phyloP scores from a whole-genome alignment of 495 filamentous ascomycete species.

The Penicillium subrubescens region DNA sequence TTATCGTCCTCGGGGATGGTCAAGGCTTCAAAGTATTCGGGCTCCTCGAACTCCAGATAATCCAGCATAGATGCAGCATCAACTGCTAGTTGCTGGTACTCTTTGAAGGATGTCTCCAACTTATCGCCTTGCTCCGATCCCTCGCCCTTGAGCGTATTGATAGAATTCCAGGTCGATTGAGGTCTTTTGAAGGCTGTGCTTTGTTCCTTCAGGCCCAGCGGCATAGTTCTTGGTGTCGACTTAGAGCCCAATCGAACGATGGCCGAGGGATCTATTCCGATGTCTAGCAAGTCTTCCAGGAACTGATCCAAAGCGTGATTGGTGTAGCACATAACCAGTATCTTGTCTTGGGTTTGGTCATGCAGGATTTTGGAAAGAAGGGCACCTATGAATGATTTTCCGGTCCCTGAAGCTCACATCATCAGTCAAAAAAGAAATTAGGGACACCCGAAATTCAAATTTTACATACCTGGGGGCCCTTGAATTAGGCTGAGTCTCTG shows the following conservation, averaged over 20 bases:
- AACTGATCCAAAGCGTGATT: no score
- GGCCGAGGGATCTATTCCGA: background rate
- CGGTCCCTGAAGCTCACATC: no score
- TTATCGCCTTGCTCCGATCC: constrained; percentile 15
- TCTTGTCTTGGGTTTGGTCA: no score
- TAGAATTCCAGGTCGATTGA: constrained; percentile 36
- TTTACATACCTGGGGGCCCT: constrained; percentile 68
- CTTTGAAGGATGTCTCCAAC: constrained; percentile 26
- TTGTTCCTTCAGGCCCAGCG: constrained; percentile 54
- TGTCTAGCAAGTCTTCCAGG: no score
- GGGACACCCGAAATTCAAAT: background rate
- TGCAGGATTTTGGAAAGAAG: no score
- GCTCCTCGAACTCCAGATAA: constrained; percentile 64
- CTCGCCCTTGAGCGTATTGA: constrained; percentile 39
- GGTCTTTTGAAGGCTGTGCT: constrained; percentile 24
- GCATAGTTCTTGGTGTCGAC: constrained; percentile 50
- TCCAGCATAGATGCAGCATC: constrained; percentile 50
- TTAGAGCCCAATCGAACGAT: constrained; percentile 74
- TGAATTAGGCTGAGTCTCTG: constrained; percentile 67
- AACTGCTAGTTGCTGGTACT: constrained; percentile 21
- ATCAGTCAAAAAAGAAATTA: no score
- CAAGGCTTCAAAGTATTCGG: constrained; percentile 60
- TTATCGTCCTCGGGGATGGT: constrained; percentile 42
- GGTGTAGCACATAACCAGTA: no score
- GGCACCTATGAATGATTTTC: no score